Base-by-base conservation (phyloP, 257 asterid species). In the Hygrophila difformis region DNA sequence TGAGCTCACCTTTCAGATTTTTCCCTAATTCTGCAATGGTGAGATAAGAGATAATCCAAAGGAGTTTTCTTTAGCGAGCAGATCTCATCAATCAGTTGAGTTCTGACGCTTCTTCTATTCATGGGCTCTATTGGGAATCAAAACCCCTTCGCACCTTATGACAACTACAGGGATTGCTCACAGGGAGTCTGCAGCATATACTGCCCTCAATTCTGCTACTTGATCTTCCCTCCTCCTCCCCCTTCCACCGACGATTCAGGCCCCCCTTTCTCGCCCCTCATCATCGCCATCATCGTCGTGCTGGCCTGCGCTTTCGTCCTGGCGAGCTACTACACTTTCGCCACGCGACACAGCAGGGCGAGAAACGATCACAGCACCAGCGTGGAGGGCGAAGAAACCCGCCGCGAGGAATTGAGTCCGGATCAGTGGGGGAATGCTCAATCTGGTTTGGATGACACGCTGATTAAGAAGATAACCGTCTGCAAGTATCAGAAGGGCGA, bases 161-260 rank as follows among this genome's bases (percentile, higher is more conserved):
- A 66, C 8, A 59, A 66, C 49, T 70, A 64, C 4, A 71, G 56
- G 18, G 93, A 81, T 35, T 88, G 97, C 48, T 77, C 97, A 33
- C 70, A 56, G 40, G 87, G 77, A 16, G 61, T 84, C 33, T 88
- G 97, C 72, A 88, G 83, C 81, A 62, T 65, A 12, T 81, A 81
- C 52, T 88, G 97, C 59, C 93, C 88, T 5, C 95, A 79, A 18
- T 88, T 78, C 68, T 88, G 97, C 73, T 68, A 77, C 76, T 38
- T 81, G 35, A 56, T 64, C 65, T 66, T 78, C 69, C 87, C 95
- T 17, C 96, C 96, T 12, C 94, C 94, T 1, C 93, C 94, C 1
- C 81, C 73, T 5, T 63, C 71, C 17, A 49, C 69, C 21, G 55
- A 71, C 21, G 60, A 33, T 33, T 33, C 37, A 2, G 47, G 44